phyloP scores from a whole-genome alignment of 805 yeast genomes.

The Vanderwaltozyma yarrowii region DNA sequence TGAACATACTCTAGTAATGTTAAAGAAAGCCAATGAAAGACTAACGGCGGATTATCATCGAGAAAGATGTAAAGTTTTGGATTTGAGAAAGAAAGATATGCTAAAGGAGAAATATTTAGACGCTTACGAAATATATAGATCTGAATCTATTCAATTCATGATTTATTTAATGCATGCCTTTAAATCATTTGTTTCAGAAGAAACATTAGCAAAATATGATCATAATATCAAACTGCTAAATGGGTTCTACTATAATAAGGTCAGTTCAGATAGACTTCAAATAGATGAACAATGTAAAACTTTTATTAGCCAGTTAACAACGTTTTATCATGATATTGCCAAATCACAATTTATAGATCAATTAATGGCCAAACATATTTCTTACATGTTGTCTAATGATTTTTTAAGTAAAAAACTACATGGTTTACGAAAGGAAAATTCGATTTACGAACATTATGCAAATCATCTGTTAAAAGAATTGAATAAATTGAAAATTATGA shows the following conservation, averaged over 20 bases:
- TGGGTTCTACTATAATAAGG: conserved; percentile 1
- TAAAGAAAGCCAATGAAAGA: conserved; percentile 4
- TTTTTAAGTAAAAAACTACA: conserved; percentile 16
- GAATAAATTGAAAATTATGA: not conserved
- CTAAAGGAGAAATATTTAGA: conserved; percentile 10
- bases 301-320: conserved; percentile 1
- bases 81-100: conserved; percentile 13
- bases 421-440: conserved; percentile 12
- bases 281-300: conserved; percentile 1
- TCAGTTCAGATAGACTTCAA: conserved; percentile 2
- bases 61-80: conserved; percentile 20
- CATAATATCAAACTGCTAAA: conserved; percentile 10
- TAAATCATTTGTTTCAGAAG: conserved; percentile 12
- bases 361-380: conserved; percentile 14
- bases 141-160: conserved; percentile 21
- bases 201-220: conserved; percentile 13
- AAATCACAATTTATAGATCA: conserved; percentile 15
- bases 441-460: conserved; percentile 9
- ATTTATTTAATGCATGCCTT: conserved; percentile 21
- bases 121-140: conserved; percentile 14
- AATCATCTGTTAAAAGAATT: conserved; percentile 8
- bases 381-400: conserved; percentile 15
- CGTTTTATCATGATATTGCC: conserved; percentile 16
- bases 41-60: conserved; percentile 14
- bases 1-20: not conserved